phyloP scores from a whole-genome alignment of 2,329 filamentous ascomycete species.

The Arthrobotrys sinensis region DNA sequence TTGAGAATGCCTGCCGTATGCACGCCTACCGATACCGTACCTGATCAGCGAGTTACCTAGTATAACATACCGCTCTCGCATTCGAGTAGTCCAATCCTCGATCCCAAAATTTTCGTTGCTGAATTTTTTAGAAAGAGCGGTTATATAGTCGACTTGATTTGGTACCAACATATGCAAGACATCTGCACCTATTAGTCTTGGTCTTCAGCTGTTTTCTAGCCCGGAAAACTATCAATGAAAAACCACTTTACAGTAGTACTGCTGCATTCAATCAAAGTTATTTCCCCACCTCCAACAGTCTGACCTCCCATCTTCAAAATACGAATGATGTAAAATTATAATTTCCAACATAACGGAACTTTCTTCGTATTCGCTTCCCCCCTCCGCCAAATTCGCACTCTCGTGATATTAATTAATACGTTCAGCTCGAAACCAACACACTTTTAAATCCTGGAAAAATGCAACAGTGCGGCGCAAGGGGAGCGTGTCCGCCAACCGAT shows the following conservation, averaged over 20 bases:
- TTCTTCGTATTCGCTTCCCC: slow-evolving; percentile 13
- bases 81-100: not conserved
- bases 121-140: not conserved
- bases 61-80: not conserved
- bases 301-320: not conserved
- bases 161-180: slow-evolving; percentile 28
- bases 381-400: not conserved
- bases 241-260: not conserved
- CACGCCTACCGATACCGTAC: not conserved
- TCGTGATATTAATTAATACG: slow-evolving; percentile 12
- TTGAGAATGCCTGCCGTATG: not conserved
- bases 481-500: not conserved
- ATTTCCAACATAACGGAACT: not conserved
- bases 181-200: slow-evolving; percentile 14
- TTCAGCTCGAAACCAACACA: slow-evolving; percentile 30
- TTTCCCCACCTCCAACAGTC: slow-evolving; percentile 16
- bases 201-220: not conserved
- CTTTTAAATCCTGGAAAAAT: slow-evolving; percentile 18
- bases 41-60: not conserved
- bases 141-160: slow-evolving; percentile 14
- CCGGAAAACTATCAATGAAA: not conserved
- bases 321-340: slow-evolving; percentile 7
- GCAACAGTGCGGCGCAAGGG: slow-evolving; percentile 15
- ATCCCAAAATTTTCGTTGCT: not conserved
- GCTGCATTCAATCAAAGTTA: not conserved